These are phyloP conservation scores for Arachnopeziza araneosa DNA, from an alignment of 2,329 filamentous ascomycete genomes.

Conservation along the genomic window DNA sequence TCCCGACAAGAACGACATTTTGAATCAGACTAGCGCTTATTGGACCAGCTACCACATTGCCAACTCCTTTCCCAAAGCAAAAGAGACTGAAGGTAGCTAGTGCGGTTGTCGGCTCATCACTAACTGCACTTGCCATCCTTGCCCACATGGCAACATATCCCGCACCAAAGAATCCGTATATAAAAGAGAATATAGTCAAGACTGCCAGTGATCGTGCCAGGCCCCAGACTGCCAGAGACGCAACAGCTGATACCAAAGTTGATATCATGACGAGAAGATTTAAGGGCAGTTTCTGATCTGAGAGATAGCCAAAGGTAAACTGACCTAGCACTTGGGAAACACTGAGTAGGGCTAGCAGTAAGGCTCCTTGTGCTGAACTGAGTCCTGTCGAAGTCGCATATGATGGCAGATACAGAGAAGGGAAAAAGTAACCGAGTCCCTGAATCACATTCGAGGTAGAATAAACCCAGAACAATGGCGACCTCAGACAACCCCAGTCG, in stretches of 20 bases:
- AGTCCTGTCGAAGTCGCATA: constrained; percentile 65
- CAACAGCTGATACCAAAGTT: too few species aligned
- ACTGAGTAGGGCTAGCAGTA: constrained; percentile 25
- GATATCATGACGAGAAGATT: too few species aligned
- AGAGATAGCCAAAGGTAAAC: too few species aligned
- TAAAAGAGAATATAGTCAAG: constrained; percentile 43
- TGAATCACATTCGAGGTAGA: constrained; percentile 41
- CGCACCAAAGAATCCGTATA: constrained; percentile 51
- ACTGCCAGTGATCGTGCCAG: constrained; percentile 31
- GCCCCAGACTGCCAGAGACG: too few species aligned
- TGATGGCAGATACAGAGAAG: constrained; percentile 51
- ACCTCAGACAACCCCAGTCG: too few species aligned
- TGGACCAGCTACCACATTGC: constrained; percentile 30
- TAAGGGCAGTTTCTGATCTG: too few species aligned
- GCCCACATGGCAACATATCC: constrained; percentile 46
- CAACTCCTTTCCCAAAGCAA: constrained; percentile 29
- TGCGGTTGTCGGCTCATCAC: constrained; percentile 24
- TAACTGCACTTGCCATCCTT: constrained; percentile 30
- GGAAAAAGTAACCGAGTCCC: constrained; percentile 44
- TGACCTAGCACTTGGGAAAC: too few species aligned
- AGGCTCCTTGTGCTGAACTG: constrained; percentile 55
- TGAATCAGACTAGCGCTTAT: constrained; percentile 26
- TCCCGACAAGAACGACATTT: background rate
- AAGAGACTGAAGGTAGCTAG: constrained; percentile 28
- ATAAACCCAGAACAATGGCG: constrained; percentile 30